A percentile compares a stretch with the other conserved stretches of the same genome.
Conservation (phyloP, 1,284 basidiomycete species). For the Schizophyllum amplum region DNA sequence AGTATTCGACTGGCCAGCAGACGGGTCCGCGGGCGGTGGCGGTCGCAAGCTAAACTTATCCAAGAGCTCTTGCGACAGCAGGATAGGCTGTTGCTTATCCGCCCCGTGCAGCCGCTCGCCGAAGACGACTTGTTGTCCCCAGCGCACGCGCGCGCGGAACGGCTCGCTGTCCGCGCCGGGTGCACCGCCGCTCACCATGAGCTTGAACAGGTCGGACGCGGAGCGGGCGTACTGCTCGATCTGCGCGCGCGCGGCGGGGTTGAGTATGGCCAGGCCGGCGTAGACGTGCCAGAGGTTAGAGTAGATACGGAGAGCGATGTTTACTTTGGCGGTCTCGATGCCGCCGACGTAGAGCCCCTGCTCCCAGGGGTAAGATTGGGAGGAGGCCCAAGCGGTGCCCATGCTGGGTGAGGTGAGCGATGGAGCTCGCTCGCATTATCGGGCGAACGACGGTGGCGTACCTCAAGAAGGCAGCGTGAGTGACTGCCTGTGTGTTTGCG, state of each 20-base stretch:
- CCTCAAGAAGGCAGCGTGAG: conserved; percentile 96
- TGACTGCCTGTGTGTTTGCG: conserved; percentile 97
- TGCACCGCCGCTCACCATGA: conserved; percentile 81
- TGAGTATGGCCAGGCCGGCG: conserved; percentile 93
- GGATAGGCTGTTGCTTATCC: conserved; percentile 50
- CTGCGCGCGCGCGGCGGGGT: conserved; percentile 85
- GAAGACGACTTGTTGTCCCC: conserved; percentile 77
- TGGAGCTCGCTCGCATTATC: no score
- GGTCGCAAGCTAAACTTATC: conserved; percentile 83
- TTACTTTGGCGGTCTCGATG: conserved; percentile 97
- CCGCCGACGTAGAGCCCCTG: conserved; percentile 93
- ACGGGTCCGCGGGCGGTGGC: conserved; percentile 20
- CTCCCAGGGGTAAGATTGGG: conserved; percentile 89
- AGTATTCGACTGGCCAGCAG: conserved; percentile 9
- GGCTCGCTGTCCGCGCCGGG: conserved; percentile 34
- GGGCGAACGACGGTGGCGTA: conserved; percentile 24
- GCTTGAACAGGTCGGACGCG: conserved; percentile 87
- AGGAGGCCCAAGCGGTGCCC: conserved; percentile 92
- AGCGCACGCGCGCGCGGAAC: conserved; percentile 69
- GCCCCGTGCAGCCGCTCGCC: conserved; percentile 30
- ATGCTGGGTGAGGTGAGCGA: conserved; percentile 72
- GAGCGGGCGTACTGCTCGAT: conserved; percentile 88
- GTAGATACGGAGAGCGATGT: conserved; percentile 94
- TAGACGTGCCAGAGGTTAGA: conserved; percentile 99
- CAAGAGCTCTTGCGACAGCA: conserved; percentile 82